phyloP scores from a whole-genome alignment of 768 basidiomycete species.

The Mycena rosella region DNA sequence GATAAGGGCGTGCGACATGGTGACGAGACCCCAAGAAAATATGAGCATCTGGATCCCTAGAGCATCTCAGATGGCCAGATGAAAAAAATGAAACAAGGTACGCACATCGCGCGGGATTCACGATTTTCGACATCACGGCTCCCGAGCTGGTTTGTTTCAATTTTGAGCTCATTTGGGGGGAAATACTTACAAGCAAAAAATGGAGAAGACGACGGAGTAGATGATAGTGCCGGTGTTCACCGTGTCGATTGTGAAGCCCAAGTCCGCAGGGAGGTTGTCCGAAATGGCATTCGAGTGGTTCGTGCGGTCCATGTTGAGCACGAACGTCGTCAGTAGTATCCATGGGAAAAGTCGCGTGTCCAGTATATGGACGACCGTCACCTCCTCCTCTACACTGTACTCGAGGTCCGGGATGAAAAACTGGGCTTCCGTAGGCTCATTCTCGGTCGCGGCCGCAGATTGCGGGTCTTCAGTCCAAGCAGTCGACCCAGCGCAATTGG shows the following conservation, averaged over 20 bases:
- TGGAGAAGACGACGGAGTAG: slow-evolving; percentile 50
- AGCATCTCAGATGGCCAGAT: not conserved
- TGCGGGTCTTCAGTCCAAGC: not conserved
- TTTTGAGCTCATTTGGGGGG: not conserved
- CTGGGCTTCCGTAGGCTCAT: not conserved
- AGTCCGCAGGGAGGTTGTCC: slow-evolving; percentile 52
- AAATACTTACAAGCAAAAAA: slow-evolving; percentile 43
- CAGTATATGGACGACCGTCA: slow-evolving; percentile 15
- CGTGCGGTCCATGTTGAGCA: slow-evolving; percentile 54
- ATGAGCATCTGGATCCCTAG: slow-evolving; percentile 54
- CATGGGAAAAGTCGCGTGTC: slow-evolving; percentile 19
- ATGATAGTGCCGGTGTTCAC: slow-evolving; percentile 53
- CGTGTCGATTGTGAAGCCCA: slow-evolving; percentile 54
- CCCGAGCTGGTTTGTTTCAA: slow-evolving; percentile 38
- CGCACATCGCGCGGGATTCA: slow-evolving; percentile 51
- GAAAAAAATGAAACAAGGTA: not conserved
- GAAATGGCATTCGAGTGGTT: slow-evolving; percentile 56
- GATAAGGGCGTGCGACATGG: slow-evolving; percentile 50
- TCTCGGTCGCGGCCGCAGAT: not conserved
- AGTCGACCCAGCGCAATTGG: not conserved
- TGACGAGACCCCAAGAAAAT: slow-evolving; percentile 55
- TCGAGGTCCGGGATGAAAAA: slow-evolving; percentile 5
- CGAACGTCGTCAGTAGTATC: slow-evolving; percentile 16
- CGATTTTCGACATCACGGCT: slow-evolving; percentile 53
- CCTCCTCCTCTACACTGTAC: slow-evolving; percentile 19